phyloP scores from a whole-genome alignment of 108 stramenopile species.

The Conticribra guillardii region DNA sequence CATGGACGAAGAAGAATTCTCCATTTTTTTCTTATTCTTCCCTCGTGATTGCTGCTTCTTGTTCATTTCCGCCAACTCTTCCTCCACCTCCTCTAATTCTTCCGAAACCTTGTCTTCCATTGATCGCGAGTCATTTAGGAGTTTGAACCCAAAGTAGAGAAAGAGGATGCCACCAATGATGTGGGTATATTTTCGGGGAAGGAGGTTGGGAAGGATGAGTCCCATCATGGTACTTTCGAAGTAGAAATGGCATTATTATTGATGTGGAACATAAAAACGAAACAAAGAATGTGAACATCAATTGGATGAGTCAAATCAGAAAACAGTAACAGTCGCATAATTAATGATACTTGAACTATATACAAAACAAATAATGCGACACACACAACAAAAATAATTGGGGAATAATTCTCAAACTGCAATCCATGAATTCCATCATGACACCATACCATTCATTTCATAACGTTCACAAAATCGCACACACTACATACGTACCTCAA shows the following conservation, averaged over 20 bases:
- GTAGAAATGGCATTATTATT: not conserved
- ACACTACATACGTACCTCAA: constrained; percentile 51
- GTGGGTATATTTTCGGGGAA: constrained; percentile 94
- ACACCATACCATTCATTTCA: no score
- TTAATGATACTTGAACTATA: no score
- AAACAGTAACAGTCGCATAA: no score
- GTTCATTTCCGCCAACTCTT: constrained; percentile 79
- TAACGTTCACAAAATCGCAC: no score
- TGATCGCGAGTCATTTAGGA: constrained; percentile 81
- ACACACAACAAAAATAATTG: no score
- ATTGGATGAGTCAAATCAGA: no score
- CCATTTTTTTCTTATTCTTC: constrained; percentile 40
- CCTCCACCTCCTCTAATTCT: constrained; percentile 98
- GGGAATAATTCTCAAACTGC: no score
- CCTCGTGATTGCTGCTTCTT: constrained; percentile 63
- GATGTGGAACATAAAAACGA: no score
- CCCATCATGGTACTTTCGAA: constrained; percentile 84
- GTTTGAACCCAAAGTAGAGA: constrained; percentile 97
- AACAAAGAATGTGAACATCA: no score
- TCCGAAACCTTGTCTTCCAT: constrained; percentile 92
- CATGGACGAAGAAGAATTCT: not conserved
- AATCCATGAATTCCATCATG: no score
- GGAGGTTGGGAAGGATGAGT: constrained; percentile 86
- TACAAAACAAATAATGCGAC: no score
- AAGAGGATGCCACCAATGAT: constrained; percentile 92